phyloP scores from a whole-genome alignment of 2,329 filamentous ascomycete genomes.

The Sporothrix schenckii region DNA sequence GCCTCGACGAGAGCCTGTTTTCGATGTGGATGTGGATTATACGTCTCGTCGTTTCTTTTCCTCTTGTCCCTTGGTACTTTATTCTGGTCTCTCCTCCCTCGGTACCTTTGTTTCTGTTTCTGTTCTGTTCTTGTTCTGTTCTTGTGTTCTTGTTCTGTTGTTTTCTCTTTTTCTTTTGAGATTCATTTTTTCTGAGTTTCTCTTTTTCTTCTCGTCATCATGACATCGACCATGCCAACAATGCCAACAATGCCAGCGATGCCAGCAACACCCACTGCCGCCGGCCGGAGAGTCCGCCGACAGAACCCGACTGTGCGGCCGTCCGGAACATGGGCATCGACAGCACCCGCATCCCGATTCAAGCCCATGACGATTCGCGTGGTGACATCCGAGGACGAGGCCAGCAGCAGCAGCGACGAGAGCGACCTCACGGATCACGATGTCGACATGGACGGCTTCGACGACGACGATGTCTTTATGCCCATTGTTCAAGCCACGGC shows the following conservation, averaged over 20 bases:
- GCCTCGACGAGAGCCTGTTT: constrained; percentile 5
- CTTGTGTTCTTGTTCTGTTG: neutral
- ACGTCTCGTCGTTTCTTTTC: neutral
- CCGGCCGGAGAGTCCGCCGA: constrained; percentile 10
- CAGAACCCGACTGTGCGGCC: neutral
- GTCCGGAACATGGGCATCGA: neutral
- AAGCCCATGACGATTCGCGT: constrained; percentile 20
- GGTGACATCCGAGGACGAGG: constrained; percentile 17
- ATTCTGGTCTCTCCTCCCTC: neutral
- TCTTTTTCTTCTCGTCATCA: neutral
- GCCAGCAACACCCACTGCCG: neutral
- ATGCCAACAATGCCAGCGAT: neutral
- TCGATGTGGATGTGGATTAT: neutral
- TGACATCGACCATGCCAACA: neutral
- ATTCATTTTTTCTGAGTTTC: neutral
- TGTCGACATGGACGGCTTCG: neutral
- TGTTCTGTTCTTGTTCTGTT: neutral
- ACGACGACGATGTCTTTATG: constrained; percentile 27
- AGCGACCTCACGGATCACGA: neutral
- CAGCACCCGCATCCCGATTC: neutral
- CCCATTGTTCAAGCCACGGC: constrained; percentile 4
- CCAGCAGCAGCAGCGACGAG: neutral
- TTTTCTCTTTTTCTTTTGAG: neutral
- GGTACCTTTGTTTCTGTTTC: neutral
- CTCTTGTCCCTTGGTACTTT: too few relatives aligned